These are phyloP conservation scores for Suillus discolor DNA, from an alignment of 768 basidiomycete species.

Conservation along the genomic window DNA sequence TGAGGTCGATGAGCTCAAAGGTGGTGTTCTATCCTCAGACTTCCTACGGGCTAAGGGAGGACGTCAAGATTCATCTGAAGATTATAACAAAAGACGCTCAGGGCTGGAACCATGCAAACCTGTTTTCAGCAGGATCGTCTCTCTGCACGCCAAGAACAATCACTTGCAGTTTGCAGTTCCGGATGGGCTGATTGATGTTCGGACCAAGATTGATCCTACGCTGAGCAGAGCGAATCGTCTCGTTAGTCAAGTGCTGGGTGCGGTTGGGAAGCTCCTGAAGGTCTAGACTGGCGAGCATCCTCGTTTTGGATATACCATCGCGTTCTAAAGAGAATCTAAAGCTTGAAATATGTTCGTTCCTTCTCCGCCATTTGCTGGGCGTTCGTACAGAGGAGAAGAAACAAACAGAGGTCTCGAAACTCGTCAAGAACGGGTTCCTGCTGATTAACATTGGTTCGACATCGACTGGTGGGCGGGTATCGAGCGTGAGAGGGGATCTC, in stretches of 20 bases:
- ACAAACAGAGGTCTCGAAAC: conserved; percentile 87
- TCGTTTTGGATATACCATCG: not conserved
- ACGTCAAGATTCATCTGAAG: conserved; percentile 97
- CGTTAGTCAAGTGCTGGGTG: not conserved
- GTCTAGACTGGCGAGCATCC: not conserved
- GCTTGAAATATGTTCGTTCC: conserved; percentile 90
- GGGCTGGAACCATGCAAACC: conserved; percentile 68
- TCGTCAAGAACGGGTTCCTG: conserved; percentile 87
- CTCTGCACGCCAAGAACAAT: conserved; percentile 34
- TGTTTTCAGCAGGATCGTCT: no score
- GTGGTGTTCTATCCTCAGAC: conserved; percentile 92
- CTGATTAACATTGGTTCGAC: conserved; percentile 99
- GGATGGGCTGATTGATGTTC: no score
- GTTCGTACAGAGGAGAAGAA: conserved; percentile 99
- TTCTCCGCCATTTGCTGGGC: conserved; percentile 90
- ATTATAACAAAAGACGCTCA: conserved; percentile 94
- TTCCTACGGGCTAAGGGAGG: conserved; percentile 84
- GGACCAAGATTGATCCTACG: not conserved
- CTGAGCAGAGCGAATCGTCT: not conserved
- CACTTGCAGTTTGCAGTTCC: no score
- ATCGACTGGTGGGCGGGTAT: conserved; percentile 92
- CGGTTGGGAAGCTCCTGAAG: not conserved
- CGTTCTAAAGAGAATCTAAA: not conserved
- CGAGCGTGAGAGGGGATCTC: conserved; percentile 91
- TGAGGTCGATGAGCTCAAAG: conserved; percentile 93